A percentile compares a stretch with the other conserved stretches of the same genome.
Conservation (phyloP, 202 grass and related monocot genomes). For the Setaria viridis region DNA sequence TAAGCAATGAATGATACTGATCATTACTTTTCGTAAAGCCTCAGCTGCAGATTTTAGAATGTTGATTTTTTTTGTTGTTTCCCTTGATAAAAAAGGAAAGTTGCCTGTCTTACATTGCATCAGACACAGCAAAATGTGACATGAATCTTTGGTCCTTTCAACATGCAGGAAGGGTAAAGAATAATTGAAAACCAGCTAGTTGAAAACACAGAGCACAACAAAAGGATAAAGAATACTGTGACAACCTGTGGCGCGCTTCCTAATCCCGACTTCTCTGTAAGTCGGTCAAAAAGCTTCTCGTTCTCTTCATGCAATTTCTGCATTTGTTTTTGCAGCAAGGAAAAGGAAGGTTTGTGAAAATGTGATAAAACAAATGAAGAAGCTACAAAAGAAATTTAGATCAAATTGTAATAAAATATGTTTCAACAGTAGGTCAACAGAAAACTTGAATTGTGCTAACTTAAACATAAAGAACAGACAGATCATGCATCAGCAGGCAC, state of each 20-base stretch:
- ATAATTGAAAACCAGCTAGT: conserved; percentile 2
- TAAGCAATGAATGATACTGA: conserved; percentile 9
- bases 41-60: conserved; percentile 19
- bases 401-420: conserved; percentile 12
- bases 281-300: conserved; percentile 90
- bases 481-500: conserved; percentile 28
- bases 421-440: neutral
- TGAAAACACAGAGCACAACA: conserved; percentile 22
- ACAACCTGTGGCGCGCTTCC: conserved; percentile 71
- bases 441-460: conserved; percentile 25
- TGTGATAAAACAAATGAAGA: conserved; percentile 30
- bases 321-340: conserved; percentile 41
- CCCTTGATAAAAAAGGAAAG: conserved; percentile 24
- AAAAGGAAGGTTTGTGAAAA: conserved; percentile 32
- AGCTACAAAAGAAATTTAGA: conserved; percentile 21
- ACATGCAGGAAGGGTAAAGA: conserved; percentile 31
- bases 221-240: conserved; percentile 31
- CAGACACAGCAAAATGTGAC: neutral
- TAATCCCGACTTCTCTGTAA: conserved; percentile 84
- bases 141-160: conserved; percentile 2
- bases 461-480: conserved; percentile 19
- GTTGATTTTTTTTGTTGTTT: conserved; percentile 6
- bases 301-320: conserved; percentile 99
- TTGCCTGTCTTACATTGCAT: neutral
- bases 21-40: conserved; percentile 5